Evolutionary conservation across 2,329 filamentous ascomycete species (phyloP), one percentile per base, ranked within the genome.

Genomic region (Fusarium setosum): DNA sequence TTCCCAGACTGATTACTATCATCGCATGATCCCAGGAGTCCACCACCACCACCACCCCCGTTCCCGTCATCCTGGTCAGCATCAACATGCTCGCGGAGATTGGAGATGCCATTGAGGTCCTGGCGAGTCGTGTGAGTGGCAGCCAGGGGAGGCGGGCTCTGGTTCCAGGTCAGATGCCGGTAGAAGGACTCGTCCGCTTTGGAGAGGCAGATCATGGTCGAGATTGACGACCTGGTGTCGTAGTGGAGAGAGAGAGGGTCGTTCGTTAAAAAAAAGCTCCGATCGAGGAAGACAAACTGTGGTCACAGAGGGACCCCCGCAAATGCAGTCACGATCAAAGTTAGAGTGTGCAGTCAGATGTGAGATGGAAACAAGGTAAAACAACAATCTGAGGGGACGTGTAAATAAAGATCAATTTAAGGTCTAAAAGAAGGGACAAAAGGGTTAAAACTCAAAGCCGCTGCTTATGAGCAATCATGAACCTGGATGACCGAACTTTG

Each of bases 21-120:
- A 54, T 73, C 70, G 15, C 67, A 52, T 12, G 68, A 66, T n/a
- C 67, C 66, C 11, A 67, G 20, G 26, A 61, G 29, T 7, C 66
- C 52, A 9, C 69, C 70, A 8, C 63, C 70, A 8, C 63, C 60
- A 37, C 65, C 69, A 18, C 72, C 73, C 17, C 70, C 73, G 13
- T 69, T 72, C 38, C 67, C 73, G 56, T 72, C 73, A 56, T 78
- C 75, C 67, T 77, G 73, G 47, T 69, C 68, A 60, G 77, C 74
- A 34, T 77, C 73, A 24, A 80, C 75, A 60, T 79, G 77, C 68
- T 82, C 79, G 20, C 84, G 81, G 18, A 81, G 74, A 73, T 87
- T 87, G 65, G 82, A 77, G 63, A 84, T 83, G 63, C 84, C 84
- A 62, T 86, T 86, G 59, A 86, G 76, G 70, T 87, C 84, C 76